phyloP scores from a whole-genome alignment of 73 alveolate species.

The Paramecium biaurelia region DNA sequence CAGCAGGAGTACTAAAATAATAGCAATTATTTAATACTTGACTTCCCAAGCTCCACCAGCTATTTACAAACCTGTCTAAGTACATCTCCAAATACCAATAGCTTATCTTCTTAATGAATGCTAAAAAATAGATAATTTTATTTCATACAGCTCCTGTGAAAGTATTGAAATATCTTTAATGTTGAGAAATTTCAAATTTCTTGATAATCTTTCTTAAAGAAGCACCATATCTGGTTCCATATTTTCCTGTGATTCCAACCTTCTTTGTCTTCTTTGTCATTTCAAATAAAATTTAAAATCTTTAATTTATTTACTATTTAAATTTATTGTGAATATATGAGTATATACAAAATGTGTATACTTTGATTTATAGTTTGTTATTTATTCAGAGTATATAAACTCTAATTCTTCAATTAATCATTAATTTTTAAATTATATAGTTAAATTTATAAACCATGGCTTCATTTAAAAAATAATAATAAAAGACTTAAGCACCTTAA shows the following conservation, averaged over 20 bases:
- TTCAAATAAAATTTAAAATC: not conserved
- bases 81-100: conserved; percentile 92
- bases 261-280: conserved; percentile 93
- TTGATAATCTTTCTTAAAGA: conserved; percentile 93
- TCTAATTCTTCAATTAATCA: not conserved
- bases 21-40: not conserved
- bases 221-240: conserved; percentile 96
- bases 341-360: not conserved
- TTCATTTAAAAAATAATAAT: not conserved
- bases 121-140: conserved; percentile 30
- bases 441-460: not conserved
- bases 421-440: not conserved
- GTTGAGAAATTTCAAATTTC: conserved; percentile 91
- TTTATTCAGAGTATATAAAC: not conserved
- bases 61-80: conserved; percentile 72
- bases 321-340: not conserved
- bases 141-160: conserved; percentile 90
- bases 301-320: not conserved
- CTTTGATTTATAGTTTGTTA: not conserved
- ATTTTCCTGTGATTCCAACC: conserved; percentile 96
- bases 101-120: conserved; percentile 81
- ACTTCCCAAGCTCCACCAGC: conserved; percentile 93
- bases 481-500: conserved; percentile 20
- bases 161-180: conserved; percentile 85
- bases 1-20: conserved; percentile 73